Percentiles rank a stretch among this genome's conserved stretches.
These are phyloP conservation scores for Xylaria polymorpha DNA, from an alignment of 2,329 filamentous ascomycete species.

Conservation along the genomic window DNA sequence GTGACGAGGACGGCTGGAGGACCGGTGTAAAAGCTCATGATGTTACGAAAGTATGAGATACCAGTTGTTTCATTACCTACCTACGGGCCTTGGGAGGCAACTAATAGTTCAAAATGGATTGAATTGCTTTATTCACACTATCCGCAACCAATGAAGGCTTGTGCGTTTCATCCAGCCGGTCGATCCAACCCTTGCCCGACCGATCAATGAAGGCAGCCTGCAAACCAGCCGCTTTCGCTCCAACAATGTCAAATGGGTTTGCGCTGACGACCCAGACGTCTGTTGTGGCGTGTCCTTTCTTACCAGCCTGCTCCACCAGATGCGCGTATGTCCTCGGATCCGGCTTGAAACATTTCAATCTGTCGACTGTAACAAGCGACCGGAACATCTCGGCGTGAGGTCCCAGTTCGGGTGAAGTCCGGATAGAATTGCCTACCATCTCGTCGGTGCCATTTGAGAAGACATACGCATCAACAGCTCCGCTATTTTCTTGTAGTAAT, in stretches of 20 bases:
- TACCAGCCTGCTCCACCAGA: conserved; percentile 63
- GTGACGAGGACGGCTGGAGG: background rate
- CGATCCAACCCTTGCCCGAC: conserved; percentile 71
- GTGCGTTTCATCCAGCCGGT: conserved; percentile 63
- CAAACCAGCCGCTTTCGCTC: conserved; percentile 70
- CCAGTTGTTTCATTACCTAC: conserved; percentile 22
- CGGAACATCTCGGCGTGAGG: conserved; percentile 61
- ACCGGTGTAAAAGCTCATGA: conserved; percentile 11
- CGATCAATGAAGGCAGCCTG: conserved; percentile 76
- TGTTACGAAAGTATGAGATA: conserved; percentile 30
- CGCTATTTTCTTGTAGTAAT: conserved; percentile 54
- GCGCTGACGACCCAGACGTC: conserved; percentile 76
- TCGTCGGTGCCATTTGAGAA: conserved; percentile 76
- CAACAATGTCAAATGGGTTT: conserved; percentile 79
- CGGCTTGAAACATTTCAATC: conserved; percentile 72
- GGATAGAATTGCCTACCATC: conserved; percentile 72
- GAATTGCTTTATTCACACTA: conserved; percentile 68
- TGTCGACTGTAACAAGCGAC: conserved; percentile 71
- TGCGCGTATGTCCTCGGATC: conserved; percentile 70
- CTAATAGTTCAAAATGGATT: conserved; percentile 48
- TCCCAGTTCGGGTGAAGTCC: conserved; percentile 65
- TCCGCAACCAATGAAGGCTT: conserved; percentile 65
- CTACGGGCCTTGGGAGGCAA: background rate
- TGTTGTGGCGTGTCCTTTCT: conserved; percentile 55
- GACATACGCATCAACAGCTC: conserved; percentile 64